Percentiles rank a stretch among this genome's conserved stretches.
Conservation (phyloP, 306 rosid genomes). For the Prunus persica region Prunus_persica_NCBIv2 NC_034009.1:35557501-35558000, state of each 20-base stretch:
- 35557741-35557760: background rate
- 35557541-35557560: too few relatives aligned
- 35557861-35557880: background rate
- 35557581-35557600: too few relatives aligned
- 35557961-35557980: slow-evolving; percentile 81
- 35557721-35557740: too few relatives aligned
- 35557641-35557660: too few relatives aligned
- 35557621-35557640: too few relatives aligned
- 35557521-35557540: too few relatives aligned
- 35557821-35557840: background rate
- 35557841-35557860: background rate
- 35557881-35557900: background rate
- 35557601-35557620: too few relatives aligned
- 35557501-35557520: too few relatives aligned
- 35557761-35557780: background rate
- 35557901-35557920: slow-evolving; percentile 6
- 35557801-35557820: slow-evolving; percentile 9
- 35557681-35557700: too few relatives aligned
- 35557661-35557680: too few relatives aligned
- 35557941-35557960: slow-evolving; percentile 80
- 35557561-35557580: too few relatives aligned
- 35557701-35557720: too few relatives aligned
- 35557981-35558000: slow-evolving; percentile 96
- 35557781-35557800: background rate
- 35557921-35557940: slow-evolving; percentile 19